Percentiles rank a stretch among this genome's conserved stretches.
phyloP scores from a whole-genome alignment of 345 rosid species.

The Clarkia xantiana region DNA sequence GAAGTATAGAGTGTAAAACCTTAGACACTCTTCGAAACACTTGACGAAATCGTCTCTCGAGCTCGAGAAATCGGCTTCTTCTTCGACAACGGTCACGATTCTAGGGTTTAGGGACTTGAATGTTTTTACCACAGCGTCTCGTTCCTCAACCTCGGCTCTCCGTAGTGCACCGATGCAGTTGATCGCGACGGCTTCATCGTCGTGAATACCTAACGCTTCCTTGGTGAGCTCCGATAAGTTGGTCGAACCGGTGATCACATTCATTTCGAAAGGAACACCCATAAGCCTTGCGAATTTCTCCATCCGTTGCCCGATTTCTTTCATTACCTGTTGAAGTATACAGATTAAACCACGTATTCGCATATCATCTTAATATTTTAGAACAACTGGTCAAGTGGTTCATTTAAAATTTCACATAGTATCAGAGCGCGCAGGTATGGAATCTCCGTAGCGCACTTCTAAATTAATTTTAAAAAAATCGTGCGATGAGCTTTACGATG shows the following conservation, averaged over 20 bases:
- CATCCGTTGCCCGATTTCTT: slow-evolving; percentile 60
- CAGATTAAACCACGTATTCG: no score
- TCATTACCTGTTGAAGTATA: no score
- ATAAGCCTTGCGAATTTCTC: slow-evolving; percentile 69
- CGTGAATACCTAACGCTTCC: slow-evolving; percentile 30
- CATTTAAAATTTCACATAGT: no score
- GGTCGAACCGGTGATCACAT: slow-evolving; percentile 30
- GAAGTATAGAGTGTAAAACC: slow-evolving; percentile 45
- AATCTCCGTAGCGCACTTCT: no score
- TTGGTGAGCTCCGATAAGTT: slow-evolving; percentile 30
- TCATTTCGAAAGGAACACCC: slow-evolving; percentile 68
- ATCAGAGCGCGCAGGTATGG: no score
- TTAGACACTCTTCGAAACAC: slow-evolving; percentile 64
- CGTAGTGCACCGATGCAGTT: slow-evolving; percentile 53
- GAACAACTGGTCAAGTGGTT: no score
- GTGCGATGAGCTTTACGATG: no score
- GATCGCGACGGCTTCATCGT: slow-evolving; percentile 47
- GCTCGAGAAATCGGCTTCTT: slow-evolving; percentile 60
- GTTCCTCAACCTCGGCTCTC: slow-evolving; percentile 26
- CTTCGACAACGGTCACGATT: slow-evolving; percentile 55
- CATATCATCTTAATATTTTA: no score
- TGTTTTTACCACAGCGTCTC: slow-evolving; percentile 22
- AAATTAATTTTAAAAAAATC: no score
- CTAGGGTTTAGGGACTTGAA: slow-evolving; percentile 31
- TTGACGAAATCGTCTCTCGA: slow-evolving; percentile 32